These are phyloP conservation scores for Coemansia brasiliensis DNA, from an alignment of 192 early-diverging fungal species.

Conservation along the genomic window DNA sequence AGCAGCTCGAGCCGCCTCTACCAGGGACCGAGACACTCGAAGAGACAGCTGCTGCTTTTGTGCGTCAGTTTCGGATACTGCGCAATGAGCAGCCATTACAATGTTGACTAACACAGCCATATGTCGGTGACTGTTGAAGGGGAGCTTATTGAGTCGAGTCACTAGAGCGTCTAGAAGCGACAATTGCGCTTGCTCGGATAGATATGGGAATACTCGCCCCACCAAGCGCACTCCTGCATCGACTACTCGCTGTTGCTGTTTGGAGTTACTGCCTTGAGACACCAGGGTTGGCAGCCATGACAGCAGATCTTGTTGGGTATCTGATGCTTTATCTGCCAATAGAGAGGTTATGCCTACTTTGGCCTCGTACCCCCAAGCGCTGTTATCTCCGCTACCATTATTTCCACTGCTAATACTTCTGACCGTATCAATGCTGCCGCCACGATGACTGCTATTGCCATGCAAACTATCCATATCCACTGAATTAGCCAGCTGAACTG, in stretches of 20 bases:
- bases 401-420: no score
- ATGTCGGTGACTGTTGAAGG: slow-evolving; percentile 69
- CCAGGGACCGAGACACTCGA: slow-evolving; percentile 29
- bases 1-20: slow-evolving; percentile 48
- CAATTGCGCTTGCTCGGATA: slow-evolving; percentile 72
- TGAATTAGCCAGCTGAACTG: slow-evolving; percentile 5
- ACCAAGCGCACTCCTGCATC: slow-evolving; percentile 81
- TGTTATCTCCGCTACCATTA: neutral
- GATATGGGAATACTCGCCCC: slow-evolving; percentile 68
- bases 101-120: slow-evolving; percentile 80
- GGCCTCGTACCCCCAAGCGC: slow-evolving; percentile 48
- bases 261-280: no score
- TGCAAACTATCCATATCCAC: neutral
- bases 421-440: neutral
- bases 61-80: slow-evolving; percentile 57
- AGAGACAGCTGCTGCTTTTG: neutral
- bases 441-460: neutral
- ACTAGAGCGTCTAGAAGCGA: slow-evolving; percentile 74
- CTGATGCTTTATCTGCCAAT: slow-evolving; percentile 1
- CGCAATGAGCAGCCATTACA: slow-evolving; percentile 42
- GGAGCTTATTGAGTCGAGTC: slow-evolving; percentile 61
- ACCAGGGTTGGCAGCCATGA: slow-evolving; percentile 3
- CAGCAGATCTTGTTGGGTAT: neutral
- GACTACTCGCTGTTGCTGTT: slow-evolving; percentile 57
- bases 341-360: slow-evolving; percentile 45